Conservation (phyloP, 2,329 filamentous ascomycete species). For the Claviceps africana region DNA sequence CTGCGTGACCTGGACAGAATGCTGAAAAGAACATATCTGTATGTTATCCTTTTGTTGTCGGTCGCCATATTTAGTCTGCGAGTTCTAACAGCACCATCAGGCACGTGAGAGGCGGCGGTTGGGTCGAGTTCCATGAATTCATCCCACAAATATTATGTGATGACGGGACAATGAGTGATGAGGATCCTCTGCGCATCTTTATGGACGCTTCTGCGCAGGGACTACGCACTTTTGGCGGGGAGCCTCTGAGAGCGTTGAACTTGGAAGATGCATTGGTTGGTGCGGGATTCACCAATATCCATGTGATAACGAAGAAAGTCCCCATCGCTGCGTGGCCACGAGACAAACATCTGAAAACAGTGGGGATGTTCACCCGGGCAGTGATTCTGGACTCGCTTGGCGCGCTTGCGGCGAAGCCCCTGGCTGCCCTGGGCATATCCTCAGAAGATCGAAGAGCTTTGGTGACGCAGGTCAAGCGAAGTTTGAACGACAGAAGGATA, state of each 20-base stretch:
- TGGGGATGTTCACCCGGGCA: slow-evolving; percentile 31
- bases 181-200: slow-evolving; percentile 24
- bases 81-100: slow-evolving; percentile 12
- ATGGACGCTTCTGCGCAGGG: slow-evolving; percentile 18
- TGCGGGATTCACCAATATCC: slow-evolving; percentile 31
- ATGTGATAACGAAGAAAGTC: slow-evolving; percentile 27
- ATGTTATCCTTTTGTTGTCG: background rate
- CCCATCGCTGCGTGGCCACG: slow-evolving; percentile 32
- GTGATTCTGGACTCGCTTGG: slow-evolving; percentile 27
- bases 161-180: slow-evolving; percentile 27
- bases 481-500: slow-evolving; percentile 19
- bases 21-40: slow-evolving; percentile 25
- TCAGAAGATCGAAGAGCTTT: slow-evolving; percentile 21
- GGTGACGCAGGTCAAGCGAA: slow-evolving; percentile 17
- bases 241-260: slow-evolving; percentile 20
- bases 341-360: slow-evolving; percentile 24
- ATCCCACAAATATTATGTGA: slow-evolving; percentile 27
- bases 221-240: slow-evolving; percentile 24
- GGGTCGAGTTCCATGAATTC: slow-evolving; percentile 37
- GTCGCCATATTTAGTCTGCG: background rate
- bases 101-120: slow-evolving; percentile 32
- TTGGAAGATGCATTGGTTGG: slow-evolving; percentile 23
- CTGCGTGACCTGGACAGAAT: slow-evolving; percentile 37
- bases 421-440: slow-evolving; percentile 23
- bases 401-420: slow-evolving; percentile 27